Evolutionary conservation across 2,329 filamentous ascomycete genomes (phyloP).

Genomic region (Monilinia vaccinii-corymbosi): DNA sequence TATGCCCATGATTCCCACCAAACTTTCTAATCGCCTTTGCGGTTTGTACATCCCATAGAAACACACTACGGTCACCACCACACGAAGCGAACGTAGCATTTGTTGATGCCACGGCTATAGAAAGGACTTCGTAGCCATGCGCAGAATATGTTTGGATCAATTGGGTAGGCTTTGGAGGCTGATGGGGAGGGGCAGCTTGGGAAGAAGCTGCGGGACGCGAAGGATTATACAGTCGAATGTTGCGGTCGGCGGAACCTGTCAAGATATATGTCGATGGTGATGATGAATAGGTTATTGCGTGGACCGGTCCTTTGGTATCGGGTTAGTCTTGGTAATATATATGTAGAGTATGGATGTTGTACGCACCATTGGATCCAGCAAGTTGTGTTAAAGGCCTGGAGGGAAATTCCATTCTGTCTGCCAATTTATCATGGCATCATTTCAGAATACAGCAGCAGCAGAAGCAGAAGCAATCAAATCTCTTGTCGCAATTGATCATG

Average conservation of each 20-base stretch:
- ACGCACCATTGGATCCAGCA: constrained; percentile 48
- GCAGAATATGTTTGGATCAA: constrained; percentile 83
- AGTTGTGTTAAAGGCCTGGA: constrained; percentile 44
- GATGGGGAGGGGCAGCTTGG: constrained; percentile 32
- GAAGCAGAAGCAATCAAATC: not conserved
- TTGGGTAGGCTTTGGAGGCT: constrained; percentile 32
- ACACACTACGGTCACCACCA: constrained; percentile 84
- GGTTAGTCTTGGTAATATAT: not conserved
- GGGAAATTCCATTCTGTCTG: constrained; percentile 32
- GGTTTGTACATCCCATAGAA: constrained; percentile 87
- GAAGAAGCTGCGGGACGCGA: constrained; percentile 39
- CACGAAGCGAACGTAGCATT: constrained; percentile 82
- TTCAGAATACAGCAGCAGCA: too few relatives aligned
- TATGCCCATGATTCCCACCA: constrained; percentile 39
- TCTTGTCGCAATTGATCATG: not conserved
- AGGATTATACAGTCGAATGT: constrained; percentile 80
- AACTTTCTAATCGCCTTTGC: constrained; percentile 72
- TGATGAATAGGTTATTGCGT: constrained; percentile 64
- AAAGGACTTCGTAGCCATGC: constrained; percentile 87
- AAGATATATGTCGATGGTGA: constrained; percentile 70
- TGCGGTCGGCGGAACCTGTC: constrained; percentile 76
- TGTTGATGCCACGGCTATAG: constrained; percentile 61
- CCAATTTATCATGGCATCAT: not conserved
- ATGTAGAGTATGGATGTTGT: not conserved
- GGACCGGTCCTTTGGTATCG: constrained; percentile 50